Evolutionary conservation across 2,329 filamentous ascomycete species (phyloP), one percentile per base, ranked within the genome.

Genomic region (Nothomitra cinnamomea): DNA sequence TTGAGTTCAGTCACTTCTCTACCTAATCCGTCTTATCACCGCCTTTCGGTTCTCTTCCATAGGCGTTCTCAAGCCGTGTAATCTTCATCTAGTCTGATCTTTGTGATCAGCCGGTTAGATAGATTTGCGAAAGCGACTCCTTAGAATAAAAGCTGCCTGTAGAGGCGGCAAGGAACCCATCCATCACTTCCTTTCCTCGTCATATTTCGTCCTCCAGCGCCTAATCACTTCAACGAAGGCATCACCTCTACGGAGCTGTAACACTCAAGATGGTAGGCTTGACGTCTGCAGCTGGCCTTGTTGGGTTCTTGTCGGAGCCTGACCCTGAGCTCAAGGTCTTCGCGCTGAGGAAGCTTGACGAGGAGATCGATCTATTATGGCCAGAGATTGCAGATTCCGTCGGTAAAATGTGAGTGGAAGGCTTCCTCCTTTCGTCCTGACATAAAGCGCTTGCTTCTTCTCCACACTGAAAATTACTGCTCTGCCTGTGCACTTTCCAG

Each of bases 331-430:
- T 98, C 69, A 89, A 88, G 75, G 81, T 90, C 61, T 98, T 95
- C 67, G 92, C 92, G 60, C 77, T 98, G 60, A 86, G 95, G 72
- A 89, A 87, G 60, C 79, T 98, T 64, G 95, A 98, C 70, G 85
- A 92, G 62, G 86, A 96, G 65, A 94, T 98, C 63, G 89, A 96
- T 69, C 85, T 90, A 58, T 80, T 98, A 61, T 98, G 92, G 92
- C 94, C 89, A 57, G 92, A 98, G 70, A 89, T 98, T 58, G 90
- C 92, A 53, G 87, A 84, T 55, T 85, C 87, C 56, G 79, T 98
- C 64, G 88, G 84, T 64, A 83, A 95, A 70, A 95, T 98, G 90
- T 95, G 77, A 70, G 80, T 70, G 19, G 6, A 10, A 10, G 10
- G 28, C 10, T 5, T 32, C 10, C 5, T 4, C 4, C 24, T 50